Evolutionary conservation across 768 basidiomycete species (phyloP).

Genomic region (Lactarius hengduanensis): DNA sequence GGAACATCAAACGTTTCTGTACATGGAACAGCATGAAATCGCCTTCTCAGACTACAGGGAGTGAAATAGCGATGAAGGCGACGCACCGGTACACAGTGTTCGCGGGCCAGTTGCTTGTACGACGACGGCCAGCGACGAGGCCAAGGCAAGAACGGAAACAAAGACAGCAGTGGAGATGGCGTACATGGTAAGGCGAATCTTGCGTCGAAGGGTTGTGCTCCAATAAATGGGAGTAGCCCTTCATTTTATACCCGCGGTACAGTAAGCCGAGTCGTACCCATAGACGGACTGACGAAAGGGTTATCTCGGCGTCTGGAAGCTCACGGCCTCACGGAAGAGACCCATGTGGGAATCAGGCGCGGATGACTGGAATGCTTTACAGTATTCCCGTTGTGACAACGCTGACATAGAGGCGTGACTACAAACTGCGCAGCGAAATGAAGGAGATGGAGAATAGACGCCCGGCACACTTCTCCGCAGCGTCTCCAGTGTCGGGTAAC

Average conservation of each 20-base stretch:
- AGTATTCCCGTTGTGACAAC: not conserved
- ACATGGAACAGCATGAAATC: not conserved
- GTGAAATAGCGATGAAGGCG: not conserved
- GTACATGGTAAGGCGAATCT: not conserved
- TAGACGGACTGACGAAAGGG: not conserved
- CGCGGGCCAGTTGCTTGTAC: slow-evolving; percentile 16
- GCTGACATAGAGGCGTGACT: not conserved
- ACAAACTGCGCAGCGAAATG: not conserved
- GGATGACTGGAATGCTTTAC: not conserved
- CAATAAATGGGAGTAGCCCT: not conserved
- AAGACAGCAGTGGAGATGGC: not conserved
- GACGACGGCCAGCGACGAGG: slow-evolving; percentile 1
- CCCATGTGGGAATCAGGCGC: not conserved
- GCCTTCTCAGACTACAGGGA: not conserved
- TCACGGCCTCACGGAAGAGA: not conserved
- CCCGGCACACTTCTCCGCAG: not conserved
- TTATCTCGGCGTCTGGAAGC: not conserved
- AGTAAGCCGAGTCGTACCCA: not conserved
- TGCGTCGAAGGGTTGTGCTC: not conserved
- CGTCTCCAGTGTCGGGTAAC: not conserved
- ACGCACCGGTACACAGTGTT: slow-evolving; percentile 11
- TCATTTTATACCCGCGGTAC: not conserved
- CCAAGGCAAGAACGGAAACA: slow-evolving; percentile 12
- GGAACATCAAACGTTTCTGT: not conserved
- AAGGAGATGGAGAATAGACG: not conserved